Percentiles rank a stretch among this genome's conserved stretches.
Evolutionary conservation across 2,329 filamentous ascomycete species (phyloP).

Genomic region (Aspergillus fructus): DNA sequence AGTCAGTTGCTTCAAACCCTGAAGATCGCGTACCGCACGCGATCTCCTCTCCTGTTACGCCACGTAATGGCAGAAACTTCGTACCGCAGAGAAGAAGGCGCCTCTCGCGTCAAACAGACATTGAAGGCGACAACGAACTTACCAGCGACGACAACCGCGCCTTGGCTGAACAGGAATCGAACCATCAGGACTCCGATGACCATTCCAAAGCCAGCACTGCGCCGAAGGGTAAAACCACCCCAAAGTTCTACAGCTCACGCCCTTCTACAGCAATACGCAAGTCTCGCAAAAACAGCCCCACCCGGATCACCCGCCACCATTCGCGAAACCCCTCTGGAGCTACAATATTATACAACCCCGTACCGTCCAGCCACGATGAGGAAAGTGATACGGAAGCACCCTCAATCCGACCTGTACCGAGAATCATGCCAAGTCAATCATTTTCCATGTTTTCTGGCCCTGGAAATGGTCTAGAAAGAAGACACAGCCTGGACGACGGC

Average conservation of each 20-base stretch:
- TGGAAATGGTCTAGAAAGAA: slow-evolving; percentile 44
- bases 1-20: slow-evolving; percentile 59
- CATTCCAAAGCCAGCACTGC: slow-evolving; percentile 14
- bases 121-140: slow-evolving; percentile 87
- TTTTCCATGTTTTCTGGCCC: slow-evolving; percentile 36
- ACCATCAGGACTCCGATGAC: slow-evolving; percentile 17
- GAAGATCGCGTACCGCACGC: slow-evolving; percentile 45
- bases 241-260: slow-evolving; percentile 38
- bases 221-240: slow-evolving; percentile 27
- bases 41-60: slow-evolving; percentile 35
- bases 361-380: slow-evolving; percentile 45
- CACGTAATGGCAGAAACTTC: slow-evolving; percentile 31
- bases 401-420: slow-evolving; percentile 22
- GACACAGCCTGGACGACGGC: slow-evolving; percentile 32
- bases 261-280: slow-evolving; percentile 44
- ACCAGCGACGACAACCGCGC: slow-evolving; percentile 74
- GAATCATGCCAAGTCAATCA: slow-evolving; percentile 31
- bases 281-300: slow-evolving; percentile 36
- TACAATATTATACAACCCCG: slow-evolving; percentile 81
- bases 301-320: slow-evolving; percentile 51
- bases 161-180: slow-evolving; percentile 24
- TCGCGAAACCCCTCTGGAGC: slow-evolving; percentile 74
- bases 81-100: slow-evolving; percentile 40
- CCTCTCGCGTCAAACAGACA: slow-evolving; percentile 67
- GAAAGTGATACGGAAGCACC: slow-evolving; percentile 27